Evolutionary conservation across 2,329 filamentous ascomycete genomes (phyloP), one percentile per base, ranked within the genome.

Genomic region (Pseudogymnoascus sp.): DNA sequence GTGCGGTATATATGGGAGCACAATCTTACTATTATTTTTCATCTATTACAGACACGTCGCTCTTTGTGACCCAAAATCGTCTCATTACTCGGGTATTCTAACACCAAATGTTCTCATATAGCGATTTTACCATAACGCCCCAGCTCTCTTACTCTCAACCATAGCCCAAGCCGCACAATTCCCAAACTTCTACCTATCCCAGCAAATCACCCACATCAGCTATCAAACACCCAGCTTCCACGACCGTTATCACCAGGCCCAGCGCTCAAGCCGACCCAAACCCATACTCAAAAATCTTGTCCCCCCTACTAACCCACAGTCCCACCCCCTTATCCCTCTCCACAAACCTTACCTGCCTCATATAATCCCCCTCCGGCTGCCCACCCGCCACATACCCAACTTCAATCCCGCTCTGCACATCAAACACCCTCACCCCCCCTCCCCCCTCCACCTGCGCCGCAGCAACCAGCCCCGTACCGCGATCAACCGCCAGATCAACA

Each of bases 401-500:
- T 12, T 47, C 42, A 47, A 11, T 7, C 21, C 42, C 42, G 14
- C 42, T 26, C 42, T 23, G 21, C 5, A 14, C 42, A 47, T 47
- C 42, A 39, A 60, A 65, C 10, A 65, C 23, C 18, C 57, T 36
- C 31, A 65, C 36, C 6, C 51, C 42, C 5, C 40, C 26, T n/a
- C 60, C 60, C 7, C 37, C 39, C 37, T 81, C 76, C 40, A 82
- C 79, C 57, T 83, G 81, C 0, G 80, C 82, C 0, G 83, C 80
- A 0, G 83, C 84, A 4, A 83, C 78, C 23, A 83, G 67, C 11
- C 81, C 81, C 6, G 78, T 71, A n/a, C 76, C 74, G 0, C 72
- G 59, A 64, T 80, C 77, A 4, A 81, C 77, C 62, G 83, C 83
- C 67, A 85, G 78, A 0, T 83, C 85, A 8, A 81, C 75, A 16